A percentile compares a stretch with the other conserved stretches of the same genome.
Conservation (phyloP, 495 filamentous ascomycete genomes). For the Talaromyces trachyspermus region DNA sequence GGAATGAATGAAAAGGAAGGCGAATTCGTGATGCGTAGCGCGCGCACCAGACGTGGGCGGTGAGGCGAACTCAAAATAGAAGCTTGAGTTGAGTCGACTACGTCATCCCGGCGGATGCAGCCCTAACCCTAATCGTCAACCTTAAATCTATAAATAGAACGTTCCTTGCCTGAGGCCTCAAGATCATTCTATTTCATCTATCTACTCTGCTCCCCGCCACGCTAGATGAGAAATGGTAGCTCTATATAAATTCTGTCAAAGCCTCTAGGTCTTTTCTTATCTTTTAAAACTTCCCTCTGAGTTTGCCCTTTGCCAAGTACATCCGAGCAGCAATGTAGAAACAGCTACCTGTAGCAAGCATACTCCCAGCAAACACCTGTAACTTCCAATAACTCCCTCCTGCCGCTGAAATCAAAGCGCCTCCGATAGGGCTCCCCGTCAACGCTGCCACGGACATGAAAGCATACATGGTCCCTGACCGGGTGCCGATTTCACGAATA, state of each 20-base stretch:
- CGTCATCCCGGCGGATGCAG: conserved; percentile 3
- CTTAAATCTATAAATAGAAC: no score
- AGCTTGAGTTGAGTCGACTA: not conserved
- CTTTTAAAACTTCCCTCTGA: not conserved
- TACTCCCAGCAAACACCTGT: conserved; percentile 20
- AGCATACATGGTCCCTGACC: conserved; percentile 15
- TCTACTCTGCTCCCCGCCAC: not conserved
- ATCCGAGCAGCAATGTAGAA: not conserved
- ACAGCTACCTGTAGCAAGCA: conserved; percentile 4
- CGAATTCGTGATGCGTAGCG: not conserved
- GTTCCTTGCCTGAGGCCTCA: not conserved
- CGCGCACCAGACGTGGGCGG: not conserved
- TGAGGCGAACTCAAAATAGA: not conserved
- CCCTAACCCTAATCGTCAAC: no score
- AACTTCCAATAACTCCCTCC: conserved; percentile 12
- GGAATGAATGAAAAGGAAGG: not conserved
- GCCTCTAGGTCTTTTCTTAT: no score
- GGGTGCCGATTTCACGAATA: conserved; percentile 13
- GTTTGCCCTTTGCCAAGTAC: not conserved
- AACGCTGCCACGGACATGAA: conserved; percentile 27
- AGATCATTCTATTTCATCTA: not conserved
- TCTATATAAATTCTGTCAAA: no score
- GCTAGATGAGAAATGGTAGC: no score
- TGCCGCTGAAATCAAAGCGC: conserved; percentile 21
- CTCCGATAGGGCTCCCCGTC: conserved; percentile 59